Base-by-base conservation (phyloP, 768 basidiomycete genomes). In the Russula abietina region DNA sequence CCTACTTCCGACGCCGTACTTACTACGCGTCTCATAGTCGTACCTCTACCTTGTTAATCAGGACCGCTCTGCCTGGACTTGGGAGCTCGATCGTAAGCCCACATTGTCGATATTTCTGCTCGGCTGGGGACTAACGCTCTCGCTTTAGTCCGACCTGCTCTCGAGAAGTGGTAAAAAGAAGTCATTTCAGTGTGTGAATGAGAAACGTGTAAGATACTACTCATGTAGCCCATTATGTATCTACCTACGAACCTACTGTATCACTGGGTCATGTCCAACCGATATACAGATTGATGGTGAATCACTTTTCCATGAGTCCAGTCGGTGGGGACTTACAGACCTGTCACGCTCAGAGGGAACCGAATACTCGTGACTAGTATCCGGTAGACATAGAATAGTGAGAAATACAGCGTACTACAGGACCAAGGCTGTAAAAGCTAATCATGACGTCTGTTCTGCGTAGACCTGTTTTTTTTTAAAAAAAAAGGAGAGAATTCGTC, bases 51-150 rank as follows among this genome's bases (percentile, higher is more conserved):
- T 91, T 22, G 80, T 76, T 8, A 80, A 83, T 55, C 89, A 90
- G 73, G 86, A 88, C 57, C 79, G 82, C 32, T 86, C 86, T 45
- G 81, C 86, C 7, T 88, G 82, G 86, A 85, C 87, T 10, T 91
- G 88, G 87, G 89, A 91, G 70, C 77, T 91, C 32, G 89, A 91
- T 65, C 75, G 88, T 89, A 69, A 76, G 87, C 75, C 22, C 8
- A 36, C 3, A 39, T 36, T 14, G 39, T 12, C 3, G 9, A 26
- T 30, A 1, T 19, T n/a, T 28, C 39, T 1, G 50, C 32, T 30
- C 1, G 12, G 19, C 22, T 22, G 7, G 53, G 17, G 24, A 19
- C 32, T 30, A n/a, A 55, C 6, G 28, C n/a, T 32, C 30, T 30
- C 30, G 24, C 38, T 57, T 2, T 51, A 80, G 79, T 81, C 16